Evolutionary conservation across 768 basidiomycete species (phyloP).

Genomic region (Lyophyllum decastes): DNA sequence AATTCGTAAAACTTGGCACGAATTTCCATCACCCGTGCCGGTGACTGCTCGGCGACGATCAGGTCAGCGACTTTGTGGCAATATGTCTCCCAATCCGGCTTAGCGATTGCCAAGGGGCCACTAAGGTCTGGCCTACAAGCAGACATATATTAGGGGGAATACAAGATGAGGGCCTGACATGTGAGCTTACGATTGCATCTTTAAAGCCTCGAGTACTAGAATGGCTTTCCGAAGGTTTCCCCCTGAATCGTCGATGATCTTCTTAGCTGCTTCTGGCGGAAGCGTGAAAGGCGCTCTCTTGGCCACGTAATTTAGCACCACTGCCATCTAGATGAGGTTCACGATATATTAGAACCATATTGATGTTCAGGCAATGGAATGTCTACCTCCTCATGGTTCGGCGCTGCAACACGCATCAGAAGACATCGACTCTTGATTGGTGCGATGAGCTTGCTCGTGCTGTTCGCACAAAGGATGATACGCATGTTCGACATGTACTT

Average conservation of each 20-base stretch:
- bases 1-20: conserved; percentile 93
- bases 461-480: conserved; percentile 94
- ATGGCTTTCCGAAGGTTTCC: conserved; percentile 96
- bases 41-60: conserved; percentile 88
- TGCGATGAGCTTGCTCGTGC: conserved; percentile 92
- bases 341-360: not conserved
- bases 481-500: conserved; percentile 99
- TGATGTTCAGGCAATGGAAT: not conserved
- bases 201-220: conserved; percentile 91
- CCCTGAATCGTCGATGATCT: conserved; percentile 77
- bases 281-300: conserved; percentile 78
- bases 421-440: conserved; percentile 96
- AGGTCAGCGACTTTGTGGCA: conserved; percentile 90
- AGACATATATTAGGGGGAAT: not conserved
- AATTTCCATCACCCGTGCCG: conserved; percentile 88
- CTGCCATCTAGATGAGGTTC: conserved; percentile 61
- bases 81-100: conserved; percentile 99
- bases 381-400: conserved; percentile 70
- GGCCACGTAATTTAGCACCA: conserved; percentile 78
- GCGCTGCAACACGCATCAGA: conserved; percentile 90
- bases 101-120: conserved; percentile 79
- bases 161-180: not conserved
- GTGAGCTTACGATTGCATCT: conserved; percentile 88
- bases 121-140: conserved; percentile 73
- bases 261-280: conserved; percentile 72